These are phyloP conservation scores for Evernia prunastri DNA, from an alignment of 495 filamentous ascomycete species.

Conservation along the genomic window DNA sequence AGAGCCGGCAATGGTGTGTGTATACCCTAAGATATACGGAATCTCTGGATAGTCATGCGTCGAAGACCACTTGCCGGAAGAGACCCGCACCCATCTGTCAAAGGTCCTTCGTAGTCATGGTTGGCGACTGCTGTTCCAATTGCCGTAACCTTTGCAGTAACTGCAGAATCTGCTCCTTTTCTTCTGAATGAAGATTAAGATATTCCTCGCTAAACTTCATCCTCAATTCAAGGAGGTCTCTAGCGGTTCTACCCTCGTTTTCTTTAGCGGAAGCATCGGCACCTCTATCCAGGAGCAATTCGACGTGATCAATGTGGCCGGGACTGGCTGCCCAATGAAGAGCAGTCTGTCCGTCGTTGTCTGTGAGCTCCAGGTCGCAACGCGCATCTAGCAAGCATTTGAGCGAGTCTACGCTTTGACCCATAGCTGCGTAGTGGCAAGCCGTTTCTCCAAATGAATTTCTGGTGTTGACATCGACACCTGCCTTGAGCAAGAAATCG, in stretches of 20 bases:
- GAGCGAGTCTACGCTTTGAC: not conserved
- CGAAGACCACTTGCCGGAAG: not conserved
- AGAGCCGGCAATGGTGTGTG: too few relatives aligned
- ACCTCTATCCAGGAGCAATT: not conserved
- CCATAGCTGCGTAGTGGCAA: not conserved
- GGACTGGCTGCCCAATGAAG: not conserved
- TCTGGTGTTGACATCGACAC: not conserved
- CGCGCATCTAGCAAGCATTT: not conserved
- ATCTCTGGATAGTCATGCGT: too few relatives aligned
- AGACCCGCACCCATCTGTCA: not conserved
- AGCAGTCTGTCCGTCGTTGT: not conserved
- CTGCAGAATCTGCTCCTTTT: not conserved
- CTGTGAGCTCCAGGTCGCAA: not conserved
- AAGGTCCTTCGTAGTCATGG: not conserved
- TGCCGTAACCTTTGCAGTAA: not conserved
- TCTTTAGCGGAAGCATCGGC: not conserved
- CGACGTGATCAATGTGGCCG: too few relatives aligned
- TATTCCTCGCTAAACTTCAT: too few relatives aligned
- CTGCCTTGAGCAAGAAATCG: not conserved
- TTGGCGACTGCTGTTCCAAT: not conserved
- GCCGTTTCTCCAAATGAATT: not conserved
- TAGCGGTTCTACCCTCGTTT: not conserved
- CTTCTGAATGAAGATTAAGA: not conserved
- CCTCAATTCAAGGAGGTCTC: not conserved
- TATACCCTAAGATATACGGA: too few relatives aligned